Percentiles rank a stretch among this genome's conserved stretches.
These are phyloP conservation scores for Fusarium sp. DNA, from an alignment of 2,329 filamentous ascomycete species.

Conservation along the genomic window DNA sequence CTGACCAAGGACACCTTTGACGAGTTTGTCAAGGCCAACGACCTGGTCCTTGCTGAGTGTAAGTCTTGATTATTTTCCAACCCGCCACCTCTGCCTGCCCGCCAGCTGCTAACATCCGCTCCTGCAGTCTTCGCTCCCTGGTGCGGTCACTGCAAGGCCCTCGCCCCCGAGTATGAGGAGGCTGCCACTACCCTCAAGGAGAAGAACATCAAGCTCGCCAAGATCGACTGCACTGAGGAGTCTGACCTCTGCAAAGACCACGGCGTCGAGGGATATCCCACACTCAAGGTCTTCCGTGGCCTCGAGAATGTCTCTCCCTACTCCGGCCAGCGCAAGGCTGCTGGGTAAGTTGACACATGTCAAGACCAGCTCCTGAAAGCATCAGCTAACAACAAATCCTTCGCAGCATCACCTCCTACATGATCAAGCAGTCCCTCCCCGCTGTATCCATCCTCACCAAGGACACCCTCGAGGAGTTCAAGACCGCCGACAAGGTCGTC, in stretches of 20 bases:
- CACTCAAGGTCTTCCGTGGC: constrained; percentile 98
- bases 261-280: constrained; percentile 97
- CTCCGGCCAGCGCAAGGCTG: constrained; percentile 87
- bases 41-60: constrained; percentile 95
- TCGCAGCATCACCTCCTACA: constrained; percentile 77
- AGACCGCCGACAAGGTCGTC: constrained; percentile 96
- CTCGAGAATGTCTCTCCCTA: constrained; percentile 83
- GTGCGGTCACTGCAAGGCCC: constrained; percentile 98
- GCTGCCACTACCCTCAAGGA: constrained; percentile 85
- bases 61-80: constrained; percentile 52
- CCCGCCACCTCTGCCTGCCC: not conserved
- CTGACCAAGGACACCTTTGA: constrained; percentile 89
- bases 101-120: constrained; percentile 49
- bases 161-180: constrained; percentile 91
- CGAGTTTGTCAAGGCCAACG: constrained; percentile 83
- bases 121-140: constrained; percentile 87
- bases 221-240: constrained; percentile 96
- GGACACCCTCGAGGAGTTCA: constrained; percentile 92
- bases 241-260: constrained; percentile 87
- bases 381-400: constrained; percentile 33
- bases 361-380: not conserved
- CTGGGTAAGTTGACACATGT: constrained; percentile 62
- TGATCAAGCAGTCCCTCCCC: constrained; percentile 97
- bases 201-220: constrained; percentile 85
- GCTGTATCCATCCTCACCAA: constrained; percentile 85